Conservation (phyloP, 257 asterid species). For the Solanum bulbocastanum region DNA sequence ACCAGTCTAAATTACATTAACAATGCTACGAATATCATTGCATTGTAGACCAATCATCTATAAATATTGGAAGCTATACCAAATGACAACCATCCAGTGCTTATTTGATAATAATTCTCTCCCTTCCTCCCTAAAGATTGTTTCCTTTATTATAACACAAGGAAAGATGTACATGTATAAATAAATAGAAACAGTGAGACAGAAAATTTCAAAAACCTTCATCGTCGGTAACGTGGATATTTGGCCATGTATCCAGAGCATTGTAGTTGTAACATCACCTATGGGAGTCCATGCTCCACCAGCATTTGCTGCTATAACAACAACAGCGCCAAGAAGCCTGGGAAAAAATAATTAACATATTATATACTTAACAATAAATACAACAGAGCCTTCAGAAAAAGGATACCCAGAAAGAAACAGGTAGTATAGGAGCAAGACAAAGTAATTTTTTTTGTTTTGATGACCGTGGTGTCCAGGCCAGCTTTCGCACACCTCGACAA, state of each 20-base stretch:
- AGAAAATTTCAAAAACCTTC: conserved; percentile 50
- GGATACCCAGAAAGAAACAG: background rate
- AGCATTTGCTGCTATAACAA: conserved; percentile 97
- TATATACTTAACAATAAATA: background rate
- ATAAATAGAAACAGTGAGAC: background rate
- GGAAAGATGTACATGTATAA: background rate
- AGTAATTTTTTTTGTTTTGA: background rate
- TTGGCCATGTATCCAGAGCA: conserved; percentile 99
- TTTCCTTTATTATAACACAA: background rate
- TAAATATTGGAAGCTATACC: background rate
- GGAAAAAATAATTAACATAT: conserved; percentile 9
- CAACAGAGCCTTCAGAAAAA: background rate
- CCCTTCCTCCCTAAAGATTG: background rate
- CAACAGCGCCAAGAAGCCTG: conserved; percentile 95
- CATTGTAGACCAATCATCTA: background rate
- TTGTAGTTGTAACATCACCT: conserved; percentile 96
- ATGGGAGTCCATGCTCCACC: conserved; percentile 99
- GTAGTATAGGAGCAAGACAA: background rate
- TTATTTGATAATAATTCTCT: background rate
- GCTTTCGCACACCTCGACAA: background rate
- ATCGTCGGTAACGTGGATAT: conserved; percentile 80
- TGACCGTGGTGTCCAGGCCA: background rate
- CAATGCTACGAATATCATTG: background rate
- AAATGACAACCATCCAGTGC: background rate
- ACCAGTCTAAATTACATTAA: background rate